Percentiles rank a stretch among this genome's conserved stretches.
phyloP scores from a whole-genome alignment of 2,329 filamentous ascomycete genomes.

The Monosporascus sp. region DNA sequence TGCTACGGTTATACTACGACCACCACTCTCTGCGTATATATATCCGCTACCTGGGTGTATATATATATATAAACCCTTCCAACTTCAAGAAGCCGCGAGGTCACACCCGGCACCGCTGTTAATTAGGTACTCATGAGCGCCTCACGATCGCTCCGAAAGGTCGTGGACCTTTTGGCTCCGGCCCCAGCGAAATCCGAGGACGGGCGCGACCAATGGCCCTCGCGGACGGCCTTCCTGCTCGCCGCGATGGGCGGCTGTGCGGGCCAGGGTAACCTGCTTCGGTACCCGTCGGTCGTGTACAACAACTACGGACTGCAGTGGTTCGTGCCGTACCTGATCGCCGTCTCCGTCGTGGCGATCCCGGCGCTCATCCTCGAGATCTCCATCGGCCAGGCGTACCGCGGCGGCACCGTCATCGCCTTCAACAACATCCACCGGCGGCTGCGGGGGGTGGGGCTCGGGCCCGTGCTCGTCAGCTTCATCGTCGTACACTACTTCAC shows the following conservation, averaged over 20 bases:
- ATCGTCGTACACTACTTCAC: constrained; percentile 54
- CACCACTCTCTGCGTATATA: neutral
- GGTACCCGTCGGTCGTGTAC: constrained; percentile 54
- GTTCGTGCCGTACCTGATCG: constrained; percentile 54
- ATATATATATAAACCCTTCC: neutral
- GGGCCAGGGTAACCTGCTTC: constrained; percentile 52
- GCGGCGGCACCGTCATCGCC: constrained; percentile 49
- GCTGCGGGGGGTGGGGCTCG: constrained; percentile 49
- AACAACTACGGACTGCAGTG: constrained; percentile 56
- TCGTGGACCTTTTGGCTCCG: constrained; percentile 29
- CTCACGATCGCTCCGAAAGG: constrained; percentile 13
- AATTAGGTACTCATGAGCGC: neutral
- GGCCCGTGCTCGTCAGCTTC: constrained; percentile 46
- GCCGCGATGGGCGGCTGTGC: constrained; percentile 55
- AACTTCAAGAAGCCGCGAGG: neutral
- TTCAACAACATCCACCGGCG: constrained; percentile 48
- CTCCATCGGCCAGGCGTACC: constrained; percentile 65
- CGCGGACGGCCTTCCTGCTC: constrained; percentile 48
- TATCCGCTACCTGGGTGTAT: neutral
- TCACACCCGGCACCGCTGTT: neutral
- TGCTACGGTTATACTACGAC: neutral
- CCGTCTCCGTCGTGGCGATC: constrained; percentile 50
- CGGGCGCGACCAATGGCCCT: constrained; percentile 50
- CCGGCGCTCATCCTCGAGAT: constrained; percentile 52
- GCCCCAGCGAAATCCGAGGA: constrained; percentile 32